These are phyloP conservation scores for Amorphotheca resinae DNA, from an alignment of 495 filamentous ascomycete genomes.

Conservation along the genomic window DNA sequence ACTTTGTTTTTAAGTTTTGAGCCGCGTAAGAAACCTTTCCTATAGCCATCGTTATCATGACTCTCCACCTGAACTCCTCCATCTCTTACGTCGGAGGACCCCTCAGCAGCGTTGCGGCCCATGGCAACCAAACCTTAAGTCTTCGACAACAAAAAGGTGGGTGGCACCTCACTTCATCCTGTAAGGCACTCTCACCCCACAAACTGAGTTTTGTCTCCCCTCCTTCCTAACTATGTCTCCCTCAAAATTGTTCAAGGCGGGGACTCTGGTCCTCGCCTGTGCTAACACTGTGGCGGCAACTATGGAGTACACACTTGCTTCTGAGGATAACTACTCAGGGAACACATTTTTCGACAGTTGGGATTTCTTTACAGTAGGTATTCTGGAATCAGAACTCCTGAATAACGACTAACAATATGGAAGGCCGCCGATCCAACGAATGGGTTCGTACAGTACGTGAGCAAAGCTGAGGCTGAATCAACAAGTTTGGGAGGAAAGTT, in stretches of 20 bases:
- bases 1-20: too few relatives aligned
- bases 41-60: too few relatives aligned
- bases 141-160: too few relatives aligned
- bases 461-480: slow-evolving; percentile 32
- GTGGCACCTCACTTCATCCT: too few relatives aligned
- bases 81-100: too few relatives aligned
- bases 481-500: slow-evolving; percentile 43
- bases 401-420: too few relatives aligned
- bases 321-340: slow-evolving; percentile 18
- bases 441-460: slow-evolving; percentile 47
- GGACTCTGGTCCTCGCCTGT: slow-evolving; percentile 15
- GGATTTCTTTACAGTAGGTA: slow-evolving; percentile 32
- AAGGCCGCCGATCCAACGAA: slow-evolving; percentile 41
- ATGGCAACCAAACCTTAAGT: too few relatives aligned
- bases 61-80: too few relatives aligned
- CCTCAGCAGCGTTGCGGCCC: too few relatives aligned
- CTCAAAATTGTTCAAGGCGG: slow-evolving; percentile 8
- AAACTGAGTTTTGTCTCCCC: too few relatives aligned
- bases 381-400: neutral
- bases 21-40: too few relatives aligned
- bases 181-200: too few relatives aligned
- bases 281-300: slow-evolving; percentile 6
- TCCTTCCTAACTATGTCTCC: slow-evolving; percentile 2
- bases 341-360: slow-evolving; percentile 44
- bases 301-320: slow-evolving; percentile 15